Evolutionary conservation across 2,329 filamentous ascomycete species (phyloP), one percentile per base, ranked within the genome.

Genomic region (Stylonectria norvegica): DNA sequence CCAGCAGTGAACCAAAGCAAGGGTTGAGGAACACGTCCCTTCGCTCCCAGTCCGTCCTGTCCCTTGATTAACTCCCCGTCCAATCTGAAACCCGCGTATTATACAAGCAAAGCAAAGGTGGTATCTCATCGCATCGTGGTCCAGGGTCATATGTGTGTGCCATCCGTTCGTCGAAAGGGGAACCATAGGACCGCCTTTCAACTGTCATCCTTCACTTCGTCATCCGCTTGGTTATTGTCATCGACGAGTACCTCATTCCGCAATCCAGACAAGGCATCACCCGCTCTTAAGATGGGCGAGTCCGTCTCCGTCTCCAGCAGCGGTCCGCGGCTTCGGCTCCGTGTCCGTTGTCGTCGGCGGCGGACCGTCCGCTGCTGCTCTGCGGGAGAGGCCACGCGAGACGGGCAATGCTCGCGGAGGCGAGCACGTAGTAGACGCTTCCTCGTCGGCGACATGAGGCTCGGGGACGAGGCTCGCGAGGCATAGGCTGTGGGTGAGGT

Each of bases 331-430:
- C 65, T 66, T 40, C 61, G 57, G 53, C 66, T 69, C 38, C 65
- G 59, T 10, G 64, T 65, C 36, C 65, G 55, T 43, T 65, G 62
- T n/a, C 62, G 61, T 33, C 64, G 63, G 16, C 63, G 59, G 16
- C 63, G 59, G 29, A 49, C 41, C 14, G 57, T 50, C 12, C 50
- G 47, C 19, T 56, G 55, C 47, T 61, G 56, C n/a, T 57, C 60
- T 18, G 60, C 51, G 3, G 64, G 63, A 5, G 66, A 66, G 2
- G 60, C 48, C 14, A 62, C 62, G 15, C 67, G 58, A 10, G 67
- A 70, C 9, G 67, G 67, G 42, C 67, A 69, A 45, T 72, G 70
- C 48, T 69, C 69, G 15, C 71, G 67, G 11, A 71, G 61, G 10
- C 67, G 58, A 28, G 66, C 64, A 40, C 66, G 63, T 12, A 71